Conservation (phyloP, 2,329 filamentous ascomycete genomes). For the Fusarium luffae region DNA sequence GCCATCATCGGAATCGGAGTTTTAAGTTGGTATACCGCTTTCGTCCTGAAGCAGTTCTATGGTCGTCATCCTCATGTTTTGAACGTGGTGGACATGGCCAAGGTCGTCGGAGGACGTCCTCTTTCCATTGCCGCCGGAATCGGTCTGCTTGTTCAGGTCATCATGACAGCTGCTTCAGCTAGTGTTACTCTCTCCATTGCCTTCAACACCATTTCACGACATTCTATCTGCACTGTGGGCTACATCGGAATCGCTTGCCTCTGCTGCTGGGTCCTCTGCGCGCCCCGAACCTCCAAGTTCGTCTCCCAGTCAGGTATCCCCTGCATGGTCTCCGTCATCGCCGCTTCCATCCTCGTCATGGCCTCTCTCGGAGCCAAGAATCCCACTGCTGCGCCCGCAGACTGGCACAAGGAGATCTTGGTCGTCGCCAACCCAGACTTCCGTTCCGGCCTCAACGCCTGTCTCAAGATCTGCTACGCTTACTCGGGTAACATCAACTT, state of each 20-base stretch:
- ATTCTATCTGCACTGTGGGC: constrained; percentile 72
- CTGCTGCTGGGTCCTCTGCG: constrained; percentile 70
- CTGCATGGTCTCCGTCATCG: constrained; percentile 50
- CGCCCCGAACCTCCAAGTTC: constrained; percentile 72
- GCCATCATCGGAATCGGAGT: constrained; percentile 56
- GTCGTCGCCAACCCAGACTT: constrained; percentile 48
- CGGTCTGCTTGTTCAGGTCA: constrained; percentile 78
- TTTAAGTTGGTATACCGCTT: constrained; percentile 62
- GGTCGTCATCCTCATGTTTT: constrained; percentile 74
- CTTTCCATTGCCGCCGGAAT: constrained; percentile 54
- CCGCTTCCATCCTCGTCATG: constrained; percentile 53
- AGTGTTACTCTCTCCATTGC: constrained; percentile 74
- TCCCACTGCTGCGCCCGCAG: constrained; percentile 44
- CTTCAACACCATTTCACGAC: constrained; percentile 73
- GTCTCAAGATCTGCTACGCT: constrained; percentile 52
- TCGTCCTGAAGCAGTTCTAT: constrained; percentile 71
- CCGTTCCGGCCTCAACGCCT: constrained; percentile 48
- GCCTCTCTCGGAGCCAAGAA: constrained; percentile 49
- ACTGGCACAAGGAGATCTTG: constrained; percentile 47
- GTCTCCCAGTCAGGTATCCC: constrained; percentile 48
- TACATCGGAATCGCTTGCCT: constrained; percentile 72
- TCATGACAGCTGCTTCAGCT: constrained; percentile 75
- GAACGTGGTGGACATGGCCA: constrained; percentile 77
- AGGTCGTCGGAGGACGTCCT: constrained; percentile 57
- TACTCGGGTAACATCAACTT: constrained; percentile 54